These are phyloP conservation scores for Prosopis cineraria DNA, from an alignment of 306 rosid genomes.

Conservation along the genomic window DNA sequence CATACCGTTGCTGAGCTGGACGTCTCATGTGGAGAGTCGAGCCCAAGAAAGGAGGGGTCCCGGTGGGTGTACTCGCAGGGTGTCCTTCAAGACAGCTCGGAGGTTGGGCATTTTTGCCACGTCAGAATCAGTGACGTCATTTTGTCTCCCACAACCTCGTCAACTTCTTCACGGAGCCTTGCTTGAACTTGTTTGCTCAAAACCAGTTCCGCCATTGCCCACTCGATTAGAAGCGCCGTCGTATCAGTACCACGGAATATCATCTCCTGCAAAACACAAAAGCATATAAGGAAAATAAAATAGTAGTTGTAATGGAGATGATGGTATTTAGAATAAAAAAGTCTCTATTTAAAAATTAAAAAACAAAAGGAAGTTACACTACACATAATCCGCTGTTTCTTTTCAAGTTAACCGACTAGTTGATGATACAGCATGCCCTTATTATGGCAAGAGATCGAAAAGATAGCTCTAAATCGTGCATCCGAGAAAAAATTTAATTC, in stretches of 20 bases:
- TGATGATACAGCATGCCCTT: no score
- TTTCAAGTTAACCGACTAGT: no score
- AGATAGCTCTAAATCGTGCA: no score
- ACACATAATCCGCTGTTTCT: no score
- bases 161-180: conserved; percentile 37
- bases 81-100: conserved; percentile 48
- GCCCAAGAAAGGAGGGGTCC: conserved; percentile 69
- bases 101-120: conserved; percentile 41
- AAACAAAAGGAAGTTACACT: no score
- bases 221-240: conserved; percentile 49
- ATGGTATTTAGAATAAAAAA: no score
- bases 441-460: no score
- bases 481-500: no score
- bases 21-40: conserved; percentile 53
- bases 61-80: conserved; percentile 49
- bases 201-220: conserved; percentile 55
- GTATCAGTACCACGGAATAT: conserved; percentile 61
- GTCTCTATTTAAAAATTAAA: no score
- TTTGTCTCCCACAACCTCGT: conserved; percentile 33
- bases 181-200: conserved; percentile 41
- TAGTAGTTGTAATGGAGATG: no score
- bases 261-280: conserved; percentile 56
- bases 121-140: conserved; percentile 36
- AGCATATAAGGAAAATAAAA: no score
- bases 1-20: conserved; percentile 62